Conservation (phyloP, 768 basidiomycete species). For the Hygrocybe coccinea region DNA sequence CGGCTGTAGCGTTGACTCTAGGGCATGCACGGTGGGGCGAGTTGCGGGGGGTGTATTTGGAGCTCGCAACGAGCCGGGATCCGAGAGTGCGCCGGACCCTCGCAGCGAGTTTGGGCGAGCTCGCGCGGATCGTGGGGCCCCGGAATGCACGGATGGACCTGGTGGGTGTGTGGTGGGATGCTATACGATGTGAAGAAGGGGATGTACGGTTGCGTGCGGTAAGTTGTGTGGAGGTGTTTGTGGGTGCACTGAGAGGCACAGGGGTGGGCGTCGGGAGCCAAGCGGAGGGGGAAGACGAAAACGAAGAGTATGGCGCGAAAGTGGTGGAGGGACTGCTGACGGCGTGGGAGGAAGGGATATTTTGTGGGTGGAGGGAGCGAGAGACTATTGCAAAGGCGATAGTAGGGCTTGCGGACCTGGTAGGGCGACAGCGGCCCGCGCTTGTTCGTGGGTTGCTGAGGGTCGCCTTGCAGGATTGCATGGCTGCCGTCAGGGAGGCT, state of each 20-base stretch:
- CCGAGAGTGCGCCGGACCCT: constrained; percentile 71
- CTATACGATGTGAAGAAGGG: constrained; percentile 52
- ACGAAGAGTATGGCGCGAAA: constrained; percentile 40
- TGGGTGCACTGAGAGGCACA: constrained; percentile 38
- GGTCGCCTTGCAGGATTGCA: constrained; percentile 65
- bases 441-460: constrained; percentile 51
- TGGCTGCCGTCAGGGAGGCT: constrained; percentile 81
- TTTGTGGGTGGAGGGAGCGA: constrained; percentile 75
- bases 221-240: constrained; percentile 57
- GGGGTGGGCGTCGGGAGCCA: no score
- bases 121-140: constrained; percentile 79
- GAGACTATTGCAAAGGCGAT: constrained; percentile 62
- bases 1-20: constrained; percentile 81
- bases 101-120: constrained; percentile 83
- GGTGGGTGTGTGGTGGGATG: constrained; percentile 64
- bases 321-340: constrained; percentile 45
- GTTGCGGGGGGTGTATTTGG: constrained; percentile 61
- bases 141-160: constrained; percentile 65
- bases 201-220: constrained; percentile 70
- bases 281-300: neutral
- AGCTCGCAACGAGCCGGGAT: constrained; percentile 55
- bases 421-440: constrained; percentile 40
- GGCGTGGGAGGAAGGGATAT: constrained; percentile 53
- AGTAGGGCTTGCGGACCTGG: constrained; percentile 40
- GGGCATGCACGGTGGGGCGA: constrained; percentile 72